Conservation (phyloP, 768 basidiomycete species). For the Lepiota venenata region DNA sequence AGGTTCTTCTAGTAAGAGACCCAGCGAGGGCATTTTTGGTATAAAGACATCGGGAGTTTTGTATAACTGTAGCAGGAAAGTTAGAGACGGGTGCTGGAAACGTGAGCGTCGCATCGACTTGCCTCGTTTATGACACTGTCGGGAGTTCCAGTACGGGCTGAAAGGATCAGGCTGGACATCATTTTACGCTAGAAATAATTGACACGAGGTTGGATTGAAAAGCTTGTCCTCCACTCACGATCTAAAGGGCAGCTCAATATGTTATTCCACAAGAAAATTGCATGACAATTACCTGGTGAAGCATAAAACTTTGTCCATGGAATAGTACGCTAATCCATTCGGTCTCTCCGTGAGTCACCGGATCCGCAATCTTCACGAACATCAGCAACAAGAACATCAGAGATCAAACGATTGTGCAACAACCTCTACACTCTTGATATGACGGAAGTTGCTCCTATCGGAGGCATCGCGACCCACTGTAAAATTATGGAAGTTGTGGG, state of each 20-base stretch:
- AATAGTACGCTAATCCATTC: constrained; percentile 95
- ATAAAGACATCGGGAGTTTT: constrained; percentile 75
- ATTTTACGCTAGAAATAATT: constrained; percentile 79
- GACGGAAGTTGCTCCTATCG: constrained; percentile 80
- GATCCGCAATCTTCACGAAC: constrained; percentile 65
- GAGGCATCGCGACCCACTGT: constrained; percentile 84
- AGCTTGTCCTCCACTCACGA: constrained; percentile 35
- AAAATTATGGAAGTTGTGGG: constrained; percentile 98
- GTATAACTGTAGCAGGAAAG: constrained; percentile 52
- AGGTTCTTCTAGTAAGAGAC: constrained; percentile 86
- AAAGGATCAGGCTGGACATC: constrained; percentile 84
- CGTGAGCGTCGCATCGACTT: background rate
- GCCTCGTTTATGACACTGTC: constrained; percentile 73
- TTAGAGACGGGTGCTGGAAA: background rate
- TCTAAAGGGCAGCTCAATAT: constrained; percentile 29
- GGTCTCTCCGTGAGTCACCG: constrained; percentile 84
- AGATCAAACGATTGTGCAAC: background rate
- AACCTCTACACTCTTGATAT: constrained; percentile 87
- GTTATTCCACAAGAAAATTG: background rate
- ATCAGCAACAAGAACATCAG: background rate
- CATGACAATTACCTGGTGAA: constrained; percentile 79
- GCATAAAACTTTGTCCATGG: constrained; percentile 98
- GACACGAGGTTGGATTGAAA: constrained; percentile 12
- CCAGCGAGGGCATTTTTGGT: constrained; percentile 95
- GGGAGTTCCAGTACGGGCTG: constrained; percentile 74